Evolutionary conservation across 805 yeast genomes (phyloP), one percentile per base, ranked within the genome.

Genomic region (Nakazawaea ambrosiae): DNA sequence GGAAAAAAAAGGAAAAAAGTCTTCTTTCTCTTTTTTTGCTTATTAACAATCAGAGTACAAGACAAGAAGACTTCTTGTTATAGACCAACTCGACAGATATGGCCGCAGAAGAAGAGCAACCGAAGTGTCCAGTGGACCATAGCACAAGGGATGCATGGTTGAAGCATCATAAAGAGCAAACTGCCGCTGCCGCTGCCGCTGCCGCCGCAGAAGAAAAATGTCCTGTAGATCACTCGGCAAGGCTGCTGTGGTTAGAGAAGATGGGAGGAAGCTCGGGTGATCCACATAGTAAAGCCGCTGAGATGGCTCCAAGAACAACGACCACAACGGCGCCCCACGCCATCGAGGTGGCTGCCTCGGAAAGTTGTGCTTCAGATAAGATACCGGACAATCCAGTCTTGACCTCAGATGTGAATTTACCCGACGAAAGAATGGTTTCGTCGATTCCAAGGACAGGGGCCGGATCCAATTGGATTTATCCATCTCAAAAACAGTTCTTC

Each of bases 401-500:
- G 34, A 47, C 47, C 3, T 61, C 68, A 1, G 45, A 63, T 29
- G 62, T 65, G 0, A 50, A 59, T 1, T 61, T 88, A 24, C 82
- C 94, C 0, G 72, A 71, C n/a, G 85, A 81, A 1, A 65, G 96
- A 43, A 90, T 80, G 48, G 60, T 82, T 4, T 78, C 89, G 8
- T 73, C 94, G 3, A 89, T 89, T 29, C 97, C 96, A 33, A 64
- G 95, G 36, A 81, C 94, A 1, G 81, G 74, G 3, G 53, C 73
- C 1, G 66, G 66, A 12, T 49, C 68, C 1, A 83, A 89, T 61
- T 90, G 98, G 98, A 70, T 90, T 2, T 90, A 90, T 54, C 98
- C 98, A 7, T 85, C 96, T 4, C 95, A 90, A 55, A 84, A 85
- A 55, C 97, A 90, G 65, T 90, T 90, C 54, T 90, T 67, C 57